Conservation (phyloP, 495 filamentous ascomycete species). For the Aspergillus steynii region DNA sequence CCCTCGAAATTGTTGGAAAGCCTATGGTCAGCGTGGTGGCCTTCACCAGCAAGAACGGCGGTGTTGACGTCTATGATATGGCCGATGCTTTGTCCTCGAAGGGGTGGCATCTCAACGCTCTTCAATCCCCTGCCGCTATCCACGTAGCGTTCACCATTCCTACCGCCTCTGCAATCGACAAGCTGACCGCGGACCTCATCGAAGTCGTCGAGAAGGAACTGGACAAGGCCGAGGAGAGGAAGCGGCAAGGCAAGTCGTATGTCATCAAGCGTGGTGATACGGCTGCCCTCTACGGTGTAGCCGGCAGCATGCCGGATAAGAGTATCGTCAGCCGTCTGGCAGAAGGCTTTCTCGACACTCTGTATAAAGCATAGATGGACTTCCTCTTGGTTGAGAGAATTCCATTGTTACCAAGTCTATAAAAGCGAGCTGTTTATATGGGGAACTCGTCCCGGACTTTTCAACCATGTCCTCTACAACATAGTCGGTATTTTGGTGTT, state of each 20-base stretch:
- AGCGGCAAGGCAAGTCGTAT: constrained; percentile 59
- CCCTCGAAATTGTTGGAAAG: constrained; percentile 79
- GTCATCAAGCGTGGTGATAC: constrained; percentile 61
- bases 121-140: constrained; percentile 90
- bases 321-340: constrained; percentile 89
- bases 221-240: constrained; percentile 73
- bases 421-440: constrained; percentile 2
- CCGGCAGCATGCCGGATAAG: constrained; percentile 93
- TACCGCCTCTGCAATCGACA: constrained; percentile 75
- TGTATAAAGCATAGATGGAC: constrained; percentile 80
- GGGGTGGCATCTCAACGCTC: constrained; percentile 95
- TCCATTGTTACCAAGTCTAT: constrained; percentile 16
- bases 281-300: constrained; percentile 91
- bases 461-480: background rate
- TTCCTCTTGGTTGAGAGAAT: constrained; percentile 7
- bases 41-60: constrained; percentile 67
- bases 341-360: constrained; percentile 86
- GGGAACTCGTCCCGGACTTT: constrained; percentile 1
- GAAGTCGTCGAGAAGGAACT: constrained; percentile 77
- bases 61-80: constrained; percentile 82
- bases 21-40: constrained; percentile 90
- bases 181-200: constrained; percentile 74
- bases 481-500: constrained; percentile 9
- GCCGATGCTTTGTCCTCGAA: constrained; percentile 77
- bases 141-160: constrained; percentile 95